Evolutionary conservation across 768 basidiomycete species (phyloP), one percentile per base, ranked within the genome.

Genomic region (Auriculariales sp.): DNA sequence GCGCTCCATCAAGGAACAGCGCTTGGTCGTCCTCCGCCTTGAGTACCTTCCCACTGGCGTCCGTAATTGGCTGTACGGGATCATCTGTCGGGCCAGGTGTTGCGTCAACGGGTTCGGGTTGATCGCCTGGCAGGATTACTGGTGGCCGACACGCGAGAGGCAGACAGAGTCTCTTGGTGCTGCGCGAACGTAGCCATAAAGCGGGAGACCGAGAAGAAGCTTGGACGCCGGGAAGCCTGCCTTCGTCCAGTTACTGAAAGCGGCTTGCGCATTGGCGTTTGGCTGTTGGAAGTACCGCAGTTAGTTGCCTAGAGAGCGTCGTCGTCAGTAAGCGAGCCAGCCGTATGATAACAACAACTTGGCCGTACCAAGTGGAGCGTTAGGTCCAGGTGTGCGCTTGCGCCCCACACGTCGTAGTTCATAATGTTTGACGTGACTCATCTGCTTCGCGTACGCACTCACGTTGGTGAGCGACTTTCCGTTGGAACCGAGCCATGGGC

Each of bases 341-440:
- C 14, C 12, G 22, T 24, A 7, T 32, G 31, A 7, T 19, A 19
- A 44, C 12, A n/a, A n/a, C n/a, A n/a, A n/a, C n/a, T n/a, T 4
- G 39, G 17, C 22, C 39, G 39, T 2, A 44, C 72, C 72, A 28
- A 83, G 69, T 2, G 83, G 84, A 12, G 84, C 82, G 59, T 85
- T 85, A 4, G 83, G 77, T 4, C 83, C 84, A 10, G 83, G 84
- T 25, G 64, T 75, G 3, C 69, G 62, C 19, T 75, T 3, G 79
- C 71, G 48, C 80, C 79, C 73, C 75, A 83, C 31, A 83, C 75
- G 59, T 85, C 84, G 62, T 88, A 85, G 64, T 84, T 85, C 83
- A 85, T 85, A 62, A 84, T 77, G 57, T 81, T n/a, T 75, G 51
- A 80, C 69, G 64, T 78, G 82, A 52, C 76, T 77, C 65, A 86